Conservation (phyloP, 169 alveolate genomes). For the Cyclospora cayetanensis region DNA sequence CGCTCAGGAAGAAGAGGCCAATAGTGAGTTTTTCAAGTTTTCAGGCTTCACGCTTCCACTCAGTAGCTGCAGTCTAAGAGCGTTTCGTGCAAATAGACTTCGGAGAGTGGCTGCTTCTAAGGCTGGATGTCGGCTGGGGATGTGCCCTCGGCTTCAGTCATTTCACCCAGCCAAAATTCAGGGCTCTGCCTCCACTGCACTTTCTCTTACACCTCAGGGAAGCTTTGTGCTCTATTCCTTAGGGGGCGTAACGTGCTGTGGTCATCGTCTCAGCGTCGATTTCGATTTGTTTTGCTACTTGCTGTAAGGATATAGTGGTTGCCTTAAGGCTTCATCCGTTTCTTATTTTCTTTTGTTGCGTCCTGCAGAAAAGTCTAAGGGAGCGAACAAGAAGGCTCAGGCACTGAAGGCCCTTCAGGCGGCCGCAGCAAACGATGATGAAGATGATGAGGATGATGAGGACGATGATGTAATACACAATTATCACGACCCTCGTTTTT, state of each 20-base stretch:
- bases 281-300: too few species aligned
- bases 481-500: too few species aligned
- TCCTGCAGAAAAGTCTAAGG: not conserved
- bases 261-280: too few species aligned
- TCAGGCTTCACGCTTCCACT: not conserved
- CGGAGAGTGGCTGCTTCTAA: not conserved
- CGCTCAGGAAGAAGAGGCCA: not conserved
- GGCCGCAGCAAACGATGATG: not conserved
- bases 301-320: too few species aligned
- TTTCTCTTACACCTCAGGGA: too few species aligned
- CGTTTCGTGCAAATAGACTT: too few species aligned
- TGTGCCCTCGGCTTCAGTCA: not conserved
- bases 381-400: not conserved
- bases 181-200: too few species aligned
- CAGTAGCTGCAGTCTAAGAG: too few species aligned
- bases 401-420: slow-evolving; percentile 21
- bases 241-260: too few species aligned
- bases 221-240: too few species aligned
- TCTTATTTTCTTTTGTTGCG: not conserved
- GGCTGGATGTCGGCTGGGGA: not conserved
- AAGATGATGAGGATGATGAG: not conserved
- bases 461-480: not conserved
- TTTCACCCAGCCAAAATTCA: not conserved
- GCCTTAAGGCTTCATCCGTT: too few species aligned
- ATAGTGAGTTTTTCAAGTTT: not conserved